These are phyloP conservation scores for Xylariomycetidae sp. DNA, from an alignment of 2,329 filamentous ascomycete genomes.

Conservation along the genomic window DNA sequence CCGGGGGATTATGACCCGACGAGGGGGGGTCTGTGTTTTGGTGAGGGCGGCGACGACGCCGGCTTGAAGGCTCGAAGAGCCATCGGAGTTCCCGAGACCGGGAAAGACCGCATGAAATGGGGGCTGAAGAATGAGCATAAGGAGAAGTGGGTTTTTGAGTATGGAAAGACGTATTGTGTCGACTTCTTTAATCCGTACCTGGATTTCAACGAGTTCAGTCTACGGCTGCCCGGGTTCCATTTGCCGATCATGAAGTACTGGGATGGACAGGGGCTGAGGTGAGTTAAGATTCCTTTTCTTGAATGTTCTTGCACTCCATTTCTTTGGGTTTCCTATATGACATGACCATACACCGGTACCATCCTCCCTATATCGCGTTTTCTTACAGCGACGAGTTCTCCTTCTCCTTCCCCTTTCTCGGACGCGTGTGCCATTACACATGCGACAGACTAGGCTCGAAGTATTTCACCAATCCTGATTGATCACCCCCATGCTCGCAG, in stretches of 20 bases:
- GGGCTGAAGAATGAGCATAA: conserved; percentile 46
- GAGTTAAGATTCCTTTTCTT: conserved; percentile 28
- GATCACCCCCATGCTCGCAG: too few species aligned
- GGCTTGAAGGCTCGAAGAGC: conserved; percentile 41
- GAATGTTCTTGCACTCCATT: too few species aligned
- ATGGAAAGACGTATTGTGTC: conserved; percentile 46
- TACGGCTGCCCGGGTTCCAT: conserved; percentile 68
- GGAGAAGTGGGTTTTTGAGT: conserved; percentile 50
- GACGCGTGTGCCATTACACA: too few species aligned
- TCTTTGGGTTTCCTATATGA: too few species aligned
- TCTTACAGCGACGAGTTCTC: conserved; percentile 2
- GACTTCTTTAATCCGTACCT: conserved; percentile 90
- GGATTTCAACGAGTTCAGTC: conserved; percentile 71
- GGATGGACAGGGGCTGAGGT: conserved; percentile 75
- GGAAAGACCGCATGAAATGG: conserved; percentile 56
- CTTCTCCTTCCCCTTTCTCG: conserved; percentile 7
- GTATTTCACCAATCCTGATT: too few species aligned
- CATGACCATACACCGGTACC: too few species aligned
- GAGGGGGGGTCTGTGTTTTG: conserved; percentile 52
- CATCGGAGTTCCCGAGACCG: conserved; percentile 46
- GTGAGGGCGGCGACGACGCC: conserved; percentile 61
- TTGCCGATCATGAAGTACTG: conserved; percentile 72
- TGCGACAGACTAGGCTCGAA: too few species aligned
- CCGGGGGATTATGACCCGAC: conserved; percentile 40
- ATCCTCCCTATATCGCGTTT: too few species aligned